Base-by-base conservation (phyloP, 371 early-diverging fungal genomes). In the Rhizomucor miehei region DNA sequence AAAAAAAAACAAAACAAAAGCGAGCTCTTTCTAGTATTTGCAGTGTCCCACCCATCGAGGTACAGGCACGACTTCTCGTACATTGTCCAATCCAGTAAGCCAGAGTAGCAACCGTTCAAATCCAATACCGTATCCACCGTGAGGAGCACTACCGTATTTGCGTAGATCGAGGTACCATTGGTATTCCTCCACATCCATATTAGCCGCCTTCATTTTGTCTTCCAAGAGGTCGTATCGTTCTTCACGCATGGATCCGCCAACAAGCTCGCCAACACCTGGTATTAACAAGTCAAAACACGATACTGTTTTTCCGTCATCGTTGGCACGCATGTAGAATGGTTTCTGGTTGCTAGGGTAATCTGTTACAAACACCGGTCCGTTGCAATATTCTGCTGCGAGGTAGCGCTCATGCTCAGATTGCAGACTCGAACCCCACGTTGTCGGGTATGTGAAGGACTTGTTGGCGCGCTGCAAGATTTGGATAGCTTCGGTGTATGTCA, bases 91-190 rank as follows among this genome's bases (percentile, higher is more conserved):
- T 3, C 94, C 93, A 13, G 91, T 92, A 3, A 95, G 52, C 74
- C 84, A 84, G 47, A 85, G 69, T 36, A 97, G 52, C 34, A 87
- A 84, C 11, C 97, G 74, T 65, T 97, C 97, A 54, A 96, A 87
- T 0, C 97, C 97, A 55, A 97, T 73, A 12, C 97, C 97, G 74
- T 88, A 97, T 14, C 97, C 97, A 21, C 93, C 97, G 65, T 95
- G 95, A 29, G 95, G 94, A 0, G 84, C 85, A 4, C 80, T 75
- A 12, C 95, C 95, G 57, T 75, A 97, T 60, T 81, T 80, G 56
- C 95, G 78, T 53, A 95, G 63, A 60, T 93, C 92, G 48, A 90
- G 57, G 69, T 97, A 97, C 95, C 96, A 96, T 52, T 87, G 75
- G 54, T 87, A 83, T 16, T 86, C 88, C 4, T 84, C 82, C 41